A percentile compares a stretch with the other conserved stretches of the same genome.
These are phyloP conservation scores for Paracamarosporium sp. DNA, from an alignment of 2,329 filamentous ascomycete species.

Conservation along the genomic window DNA sequence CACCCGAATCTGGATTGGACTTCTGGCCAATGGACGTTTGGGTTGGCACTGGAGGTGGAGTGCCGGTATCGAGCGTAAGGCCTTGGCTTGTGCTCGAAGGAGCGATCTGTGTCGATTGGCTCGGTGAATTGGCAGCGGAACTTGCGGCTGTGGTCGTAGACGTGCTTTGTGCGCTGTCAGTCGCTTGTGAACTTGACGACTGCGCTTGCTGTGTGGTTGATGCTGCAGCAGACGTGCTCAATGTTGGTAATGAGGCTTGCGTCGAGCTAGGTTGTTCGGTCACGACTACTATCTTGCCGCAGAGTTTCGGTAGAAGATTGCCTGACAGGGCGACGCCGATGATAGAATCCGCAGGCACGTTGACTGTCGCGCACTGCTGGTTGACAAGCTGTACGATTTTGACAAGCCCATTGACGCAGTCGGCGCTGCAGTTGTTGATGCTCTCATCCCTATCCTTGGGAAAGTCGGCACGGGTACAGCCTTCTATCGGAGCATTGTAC, in stretches of 20 bases:
- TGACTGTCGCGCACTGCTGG: conserved; percentile 40
- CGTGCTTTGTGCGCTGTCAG: conserved; percentile 21
- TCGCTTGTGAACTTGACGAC: not conserved
- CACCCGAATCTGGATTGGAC: conserved; percentile 46
- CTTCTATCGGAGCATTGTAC: conserved; percentile 50
- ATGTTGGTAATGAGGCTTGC: not conserved
- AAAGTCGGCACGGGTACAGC: conserved; percentile 52
- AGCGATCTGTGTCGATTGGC: not conserved
- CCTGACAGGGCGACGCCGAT: conserved; percentile 51
- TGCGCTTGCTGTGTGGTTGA: not conserved
- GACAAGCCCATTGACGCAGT: conserved; percentile 50
- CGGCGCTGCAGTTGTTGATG: conserved; percentile 38
- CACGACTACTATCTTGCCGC: conserved; percentile 40
- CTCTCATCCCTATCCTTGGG: conserved; percentile 1
- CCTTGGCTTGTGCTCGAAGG: not conserved
- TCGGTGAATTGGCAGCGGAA: conserved; percentile 2
- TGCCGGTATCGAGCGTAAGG: conserved; percentile 5
- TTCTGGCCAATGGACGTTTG: conserved; percentile 37
- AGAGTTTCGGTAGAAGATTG: conserved; percentile 48
- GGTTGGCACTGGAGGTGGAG: conserved; percentile 16
- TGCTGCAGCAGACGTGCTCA: conserved; percentile 1
- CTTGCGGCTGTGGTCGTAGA: conserved; percentile 14
- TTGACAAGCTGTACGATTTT: conserved; percentile 42
- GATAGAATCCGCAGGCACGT: conserved; percentile 48
- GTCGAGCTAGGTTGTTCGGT: conserved; percentile 3